A percentile compares a stretch with the other conserved stretches of the same genome.
These are phyloP conservation scores for Fusarium scirpi DNA, from an alignment of 2,329 filamentous ascomycete species.

Conservation along the genomic window DNA sequence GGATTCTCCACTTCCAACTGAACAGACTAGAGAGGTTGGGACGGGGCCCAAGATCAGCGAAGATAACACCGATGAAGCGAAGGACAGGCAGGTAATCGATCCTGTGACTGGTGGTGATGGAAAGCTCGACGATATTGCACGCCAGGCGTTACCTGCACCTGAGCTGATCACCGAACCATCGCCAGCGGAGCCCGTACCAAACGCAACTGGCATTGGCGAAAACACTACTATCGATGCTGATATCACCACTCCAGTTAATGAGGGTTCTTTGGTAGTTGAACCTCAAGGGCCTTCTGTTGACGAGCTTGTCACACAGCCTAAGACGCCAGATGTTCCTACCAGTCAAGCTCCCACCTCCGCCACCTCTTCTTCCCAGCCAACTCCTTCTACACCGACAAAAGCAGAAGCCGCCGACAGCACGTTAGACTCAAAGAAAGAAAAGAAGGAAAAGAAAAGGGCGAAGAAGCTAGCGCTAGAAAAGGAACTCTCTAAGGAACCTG, in stretches of 20 bases:
- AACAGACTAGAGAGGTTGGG: not conserved
- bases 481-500: conserved; percentile 10
- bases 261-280: not conserved
- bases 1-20: not conserved
- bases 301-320: not conserved
- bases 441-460: conserved; percentile 54
- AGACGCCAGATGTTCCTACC: not conserved
- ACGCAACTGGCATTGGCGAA: not conserved
- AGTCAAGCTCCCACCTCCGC: not conserved
- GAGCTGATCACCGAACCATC: not conserved
- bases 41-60: not conserved
- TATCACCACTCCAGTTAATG: not conserved
- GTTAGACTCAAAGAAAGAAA: conserved; percentile 43
- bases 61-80: not conserved
- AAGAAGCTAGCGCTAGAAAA: conserved; percentile 48
- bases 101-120: not conserved
- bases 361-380: not conserved
- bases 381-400: not conserved
- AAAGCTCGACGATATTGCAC: not conserved
- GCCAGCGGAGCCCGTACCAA: not conserved
- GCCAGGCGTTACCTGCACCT: not conserved
- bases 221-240: not conserved
- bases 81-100: not conserved
- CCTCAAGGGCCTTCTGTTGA: not conserved
- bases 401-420: not conserved